Evolutionary conservation across 345 rosid genomes (phyloP), one percentile per base, ranked within the genome.

Genomic region (Corymbia maculata): DNA sequence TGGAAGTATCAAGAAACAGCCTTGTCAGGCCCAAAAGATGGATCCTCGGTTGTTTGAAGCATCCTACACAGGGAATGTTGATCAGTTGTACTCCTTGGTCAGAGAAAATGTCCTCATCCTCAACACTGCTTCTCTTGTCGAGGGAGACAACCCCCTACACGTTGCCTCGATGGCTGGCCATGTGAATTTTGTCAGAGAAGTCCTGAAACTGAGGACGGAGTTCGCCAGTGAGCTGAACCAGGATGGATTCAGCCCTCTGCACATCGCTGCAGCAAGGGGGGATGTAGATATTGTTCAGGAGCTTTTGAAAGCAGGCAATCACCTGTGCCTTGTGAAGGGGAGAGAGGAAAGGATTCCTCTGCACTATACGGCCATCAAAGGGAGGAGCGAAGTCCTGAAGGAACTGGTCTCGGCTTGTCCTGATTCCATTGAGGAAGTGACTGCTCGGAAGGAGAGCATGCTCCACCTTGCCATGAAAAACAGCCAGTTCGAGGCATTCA

Each of bases 281-380:
- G 90, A 91, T 28, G 30, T 85, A 13, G 92, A 88, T 24, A 30
- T 89, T 22, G 89, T 89, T 28, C 87, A 52, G 86, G 93, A 87
- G 86, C 86, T 93, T 61, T 45, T 92, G 86, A 90, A 87, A 88
- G 59, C 89, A 52, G 90, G 91, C 5, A 21, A 52, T 86, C 88
- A 89, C 50, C 88, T 92, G 15, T 91, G 93, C 57, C 91, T 89
- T 52, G 79, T 92, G 85, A 92, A 93, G 88, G 93, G 94, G 44
- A 91, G 90, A 88, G 93, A 93, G 4, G 88, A 91, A 26, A 91
- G 70, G 89, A 86, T 91, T 85, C 89, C 94, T 12, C 92, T 92
- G 88, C 94, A 93, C 85, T 90, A 87, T 53, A 91, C 91, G 24
- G 90, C 89, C 21, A 88, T 90, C 86, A 90, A 91, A 51, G 92